These are phyloP conservation scores for Mucor irregularis DNA, from an alignment of 371 early-diverging fungal species.

Conservation along the genomic window DNA sequence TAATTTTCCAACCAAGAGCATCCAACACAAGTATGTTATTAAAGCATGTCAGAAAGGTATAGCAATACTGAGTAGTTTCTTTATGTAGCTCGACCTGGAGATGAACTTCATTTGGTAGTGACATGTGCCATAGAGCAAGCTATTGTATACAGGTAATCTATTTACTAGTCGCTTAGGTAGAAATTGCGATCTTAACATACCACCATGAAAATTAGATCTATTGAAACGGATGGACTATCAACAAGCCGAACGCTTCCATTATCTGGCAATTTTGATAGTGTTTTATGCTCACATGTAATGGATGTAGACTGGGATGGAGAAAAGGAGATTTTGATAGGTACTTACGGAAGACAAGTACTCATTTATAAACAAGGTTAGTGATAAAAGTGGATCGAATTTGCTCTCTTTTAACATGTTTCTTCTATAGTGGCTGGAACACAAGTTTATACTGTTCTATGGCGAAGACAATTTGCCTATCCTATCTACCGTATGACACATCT, in stretches of 20 bases:
- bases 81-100: conserved; percentile 16
- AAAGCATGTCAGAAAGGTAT: background rate
- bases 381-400: no score
- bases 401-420: background rate
- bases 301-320: conserved; percentile 78
- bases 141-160: conserved; percentile 60
- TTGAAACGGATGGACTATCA: conserved; percentile 44
- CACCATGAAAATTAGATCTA: no score
- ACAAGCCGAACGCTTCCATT: conserved; percentile 50
- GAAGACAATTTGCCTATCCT: conserved; percentile 70
- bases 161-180: no score
- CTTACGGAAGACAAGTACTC: conserved; percentile 71
- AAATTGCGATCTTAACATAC: no score
- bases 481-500: conserved; percentile 67
- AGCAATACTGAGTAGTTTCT: background rate
- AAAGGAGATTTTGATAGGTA: conserved; percentile 71
- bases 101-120: conserved; percentile 55
- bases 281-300: conserved; percentile 69
- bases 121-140: conserved; percentile 69
- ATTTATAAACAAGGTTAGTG: conserved; percentile 72
- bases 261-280: conserved; percentile 64
- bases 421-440: conserved; percentile 40
- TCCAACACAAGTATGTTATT: conserved; percentile 31
- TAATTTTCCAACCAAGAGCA: conserved; percentile 53
- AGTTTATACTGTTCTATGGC: conserved; percentile 64